Evolutionary conservation across 768 basidiomycete genomes (phyloP), one percentile per base, ranked within the genome.

Genomic region (Russula emetica): DNA sequence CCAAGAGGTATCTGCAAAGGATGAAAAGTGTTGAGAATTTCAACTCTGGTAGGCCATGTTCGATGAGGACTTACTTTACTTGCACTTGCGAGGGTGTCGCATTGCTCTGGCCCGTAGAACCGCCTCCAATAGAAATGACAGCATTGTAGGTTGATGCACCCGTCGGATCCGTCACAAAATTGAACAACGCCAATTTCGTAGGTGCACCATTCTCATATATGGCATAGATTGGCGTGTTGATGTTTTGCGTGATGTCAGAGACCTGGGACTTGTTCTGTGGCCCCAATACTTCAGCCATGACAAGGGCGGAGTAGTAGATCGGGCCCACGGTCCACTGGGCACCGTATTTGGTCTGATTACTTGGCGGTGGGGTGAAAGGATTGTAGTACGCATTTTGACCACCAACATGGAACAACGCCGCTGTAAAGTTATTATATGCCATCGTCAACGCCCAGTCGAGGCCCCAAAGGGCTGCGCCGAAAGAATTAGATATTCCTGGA

Each of bases 181-280:
- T 94, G 76, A 92, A 81, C 60, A 93, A 70, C 4, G 83, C 85
- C 1, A 90, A 77, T 45, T 86, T 81, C 5, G 79, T 78, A 6
- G 86, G 82, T 3, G 72, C 75, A 13, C 83, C 83, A 59, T 86
- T 80, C 72, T 93, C 89, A 71, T 90, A 92, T 58, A 93, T 82
- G 4, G 82, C 87, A 71, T 91, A 71, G 54, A 82, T 78, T 61
- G 90, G 87, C 3, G 86, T 87, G 67, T 76, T 82, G 22, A 22
- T 47, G 10, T 61, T 49, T 11, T 49, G 82, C 49, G 79, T 78
- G 40, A 90, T 78, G 72, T 93, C 91, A 38, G 88, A 75, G 34
- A 93, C 77, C 62, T 83, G 87, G 3, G 88, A 83, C 2, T 72
- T 74, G 72, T 85, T 85, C 45, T 81, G 80, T 51, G 79, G 76